phyloP scores from a whole-genome alignment of 441 rosid genomes.

The Erodium texanum region DNA sequence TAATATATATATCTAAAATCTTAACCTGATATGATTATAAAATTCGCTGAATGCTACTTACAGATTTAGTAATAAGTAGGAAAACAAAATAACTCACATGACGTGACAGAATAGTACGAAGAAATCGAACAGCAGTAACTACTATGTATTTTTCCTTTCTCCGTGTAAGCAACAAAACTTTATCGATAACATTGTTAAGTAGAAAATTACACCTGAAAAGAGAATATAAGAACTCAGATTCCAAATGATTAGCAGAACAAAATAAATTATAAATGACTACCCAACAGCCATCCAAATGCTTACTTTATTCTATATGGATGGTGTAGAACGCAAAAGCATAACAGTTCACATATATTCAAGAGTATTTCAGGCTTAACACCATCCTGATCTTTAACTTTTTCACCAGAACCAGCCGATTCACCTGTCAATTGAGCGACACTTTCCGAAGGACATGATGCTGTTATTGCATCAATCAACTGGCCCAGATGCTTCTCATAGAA shows the following conservation, averaged over 20 bases:
- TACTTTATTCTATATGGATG: conserved; percentile 95
- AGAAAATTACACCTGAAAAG: conserved; percentile 84
- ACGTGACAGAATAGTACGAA: conserved; percentile 81
- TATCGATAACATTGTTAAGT: conserved; percentile 70
- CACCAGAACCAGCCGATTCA: conserved; percentile 37
- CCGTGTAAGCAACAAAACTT: conserved; percentile 69
- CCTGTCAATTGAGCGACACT: conserved; percentile 29
- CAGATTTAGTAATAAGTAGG: too few species aligned
- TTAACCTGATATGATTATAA: neutral
- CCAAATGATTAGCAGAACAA: conserved; percentile 8
- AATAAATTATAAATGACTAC: conserved; percentile 2
- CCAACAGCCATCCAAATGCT: conserved; percentile 19
- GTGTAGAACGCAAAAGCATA: conserved; percentile 92
- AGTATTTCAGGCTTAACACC: conserved; percentile 80
- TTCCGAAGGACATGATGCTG: conserved; percentile 56
- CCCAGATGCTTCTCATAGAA: conserved; percentile 95
- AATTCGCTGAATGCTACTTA: neutral
- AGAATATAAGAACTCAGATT: conserved; percentile 17
- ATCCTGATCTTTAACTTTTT: conserved; percentile 36
- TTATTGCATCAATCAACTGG: conserved; percentile 79
- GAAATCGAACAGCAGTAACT: conserved; percentile 89
- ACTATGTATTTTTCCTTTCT: conserved; percentile 91
- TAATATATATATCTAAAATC: too few species aligned
- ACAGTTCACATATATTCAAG: conserved; percentile 78
- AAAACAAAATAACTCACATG: conserved; percentile 49